Evolutionary conservation across 2,329 filamentous ascomycete genomes (phyloP).

Genomic region (Talaromyces funiculosus): DNA sequence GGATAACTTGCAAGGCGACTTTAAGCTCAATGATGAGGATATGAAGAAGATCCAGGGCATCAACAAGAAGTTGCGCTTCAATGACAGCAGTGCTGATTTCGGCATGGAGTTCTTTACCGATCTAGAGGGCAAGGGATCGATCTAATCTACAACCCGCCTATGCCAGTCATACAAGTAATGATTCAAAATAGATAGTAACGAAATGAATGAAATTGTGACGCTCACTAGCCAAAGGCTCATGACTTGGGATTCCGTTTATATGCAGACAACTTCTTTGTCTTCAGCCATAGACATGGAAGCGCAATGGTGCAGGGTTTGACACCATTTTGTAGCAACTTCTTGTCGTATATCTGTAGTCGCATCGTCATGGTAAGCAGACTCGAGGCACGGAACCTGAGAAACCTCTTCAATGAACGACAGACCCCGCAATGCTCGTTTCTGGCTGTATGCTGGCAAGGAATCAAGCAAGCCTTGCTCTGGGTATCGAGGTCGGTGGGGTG

Average conservation of each 20-base stretch:
- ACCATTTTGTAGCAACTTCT: background rate
- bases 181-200: background rate
- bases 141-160: background rate
- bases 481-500: background rate
- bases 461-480: background rate
- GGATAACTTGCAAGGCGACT: slow-evolving; percentile 47
- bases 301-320: background rate
- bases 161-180: background rate
- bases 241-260: background rate
- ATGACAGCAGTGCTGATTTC: slow-evolving; percentile 53
- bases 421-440: background rate
- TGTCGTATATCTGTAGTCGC: background rate
- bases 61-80: slow-evolving; percentile 59
- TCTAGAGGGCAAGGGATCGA: slow-evolving; percentile 48
- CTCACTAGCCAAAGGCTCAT: background rate
- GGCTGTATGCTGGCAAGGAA: background rate
- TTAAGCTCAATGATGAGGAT: slow-evolving; percentile 54
- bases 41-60: slow-evolving; percentile 50
- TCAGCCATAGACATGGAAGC: background rate
- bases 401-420: background rate
- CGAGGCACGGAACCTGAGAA: background rate
- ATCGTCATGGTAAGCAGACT: background rate
- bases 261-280: background rate
- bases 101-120: slow-evolving; percentile 55
- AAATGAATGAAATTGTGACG: background rate